A percentile compares a stretch with the other conserved stretches of the same genome.
Conservation (phyloP, 2,329 filamentous ascomycete species). For the Zasmidium angulare region DNA sequence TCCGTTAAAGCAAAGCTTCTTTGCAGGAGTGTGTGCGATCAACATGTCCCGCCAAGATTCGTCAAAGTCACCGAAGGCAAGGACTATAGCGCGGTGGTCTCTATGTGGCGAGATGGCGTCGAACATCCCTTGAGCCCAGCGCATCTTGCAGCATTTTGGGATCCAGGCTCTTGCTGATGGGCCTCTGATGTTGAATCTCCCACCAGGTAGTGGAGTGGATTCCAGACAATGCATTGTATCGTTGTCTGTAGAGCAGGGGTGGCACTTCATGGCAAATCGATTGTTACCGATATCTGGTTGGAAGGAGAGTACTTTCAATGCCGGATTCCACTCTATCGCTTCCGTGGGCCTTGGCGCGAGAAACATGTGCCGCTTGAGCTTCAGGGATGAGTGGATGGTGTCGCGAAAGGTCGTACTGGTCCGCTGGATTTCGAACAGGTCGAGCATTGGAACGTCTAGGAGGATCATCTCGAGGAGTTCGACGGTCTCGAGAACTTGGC, state of each 20-base stretch:
- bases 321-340: background rate
- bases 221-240: no score
- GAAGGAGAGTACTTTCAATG: background rate
- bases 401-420: background rate
- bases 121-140: no score
- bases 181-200: no score
- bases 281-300: background rate
- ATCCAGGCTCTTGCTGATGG: no score
- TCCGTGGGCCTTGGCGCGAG: background rate
- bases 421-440: background rate
- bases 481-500: constrained; percentile 5
- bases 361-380: constrained; percentile 1
- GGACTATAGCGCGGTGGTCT: no score
- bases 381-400: constrained; percentile 8
- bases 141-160: no score
- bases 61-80: no score
- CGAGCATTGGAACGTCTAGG: background rate
- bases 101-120: no score
- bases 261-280: background rate
- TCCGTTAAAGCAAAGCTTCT: no score
- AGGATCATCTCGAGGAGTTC: constrained; percentile 11
- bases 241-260: background rate
- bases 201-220: no score
- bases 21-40: no score
- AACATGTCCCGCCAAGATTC: no score